Base-by-base conservation (phyloP, 2,329 filamentous ascomycete genomes). In the Paecilomyces formosus region DNA sequence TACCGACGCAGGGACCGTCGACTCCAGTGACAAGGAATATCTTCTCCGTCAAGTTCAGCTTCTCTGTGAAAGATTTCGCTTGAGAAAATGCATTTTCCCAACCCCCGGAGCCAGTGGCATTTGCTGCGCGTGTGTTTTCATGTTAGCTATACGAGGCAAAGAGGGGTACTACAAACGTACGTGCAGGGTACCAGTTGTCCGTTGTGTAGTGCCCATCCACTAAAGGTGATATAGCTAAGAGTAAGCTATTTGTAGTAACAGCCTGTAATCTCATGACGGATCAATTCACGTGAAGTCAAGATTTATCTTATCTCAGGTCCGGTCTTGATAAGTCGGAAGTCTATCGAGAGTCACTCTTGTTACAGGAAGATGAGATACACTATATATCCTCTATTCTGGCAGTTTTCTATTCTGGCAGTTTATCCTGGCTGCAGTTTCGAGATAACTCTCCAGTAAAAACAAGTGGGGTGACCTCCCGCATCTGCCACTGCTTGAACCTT, bases 1-100 rank as follows among this genome's bases (percentile, higher is more conserved):
- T 68, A 9, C 74, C 74, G 28, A 70, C 67, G 60, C 73, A 76
- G 18, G 52, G 39, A 26, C 58, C 58, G 35, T 26, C 26, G 12
- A 66, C 61, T 1, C 72, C 72, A 11, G 72, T 74, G 15, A 63
- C 62, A n/a, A 65, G 30, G 52, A 61, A 64, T 1, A 61, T 58
- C 22, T 65, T 65, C 51, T 66, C 64, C 1, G 62, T 58, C 26
- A 62, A 45, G 21, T 62, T 63, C 30, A 66, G 56, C 39, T 64
- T 35, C 21, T 63, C 55, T 3, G 62, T 53, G 8, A 62, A 39
- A 8, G 51, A n/a, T 18, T 49, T 18, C 8, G 64, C 63, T 30
- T 58, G 57, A 18, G 54, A 30, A 39, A 57, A 60, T 4, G 63
- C 64, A 13, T 55, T 56, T 18, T 57, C 51, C 64, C 64, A 66